A percentile compares a stretch with the other conserved stretches of the same genome.
phyloP scores from a whole-genome alignment of 1,139 yeast genomes.

The Candida tunisiensis region DNA sequence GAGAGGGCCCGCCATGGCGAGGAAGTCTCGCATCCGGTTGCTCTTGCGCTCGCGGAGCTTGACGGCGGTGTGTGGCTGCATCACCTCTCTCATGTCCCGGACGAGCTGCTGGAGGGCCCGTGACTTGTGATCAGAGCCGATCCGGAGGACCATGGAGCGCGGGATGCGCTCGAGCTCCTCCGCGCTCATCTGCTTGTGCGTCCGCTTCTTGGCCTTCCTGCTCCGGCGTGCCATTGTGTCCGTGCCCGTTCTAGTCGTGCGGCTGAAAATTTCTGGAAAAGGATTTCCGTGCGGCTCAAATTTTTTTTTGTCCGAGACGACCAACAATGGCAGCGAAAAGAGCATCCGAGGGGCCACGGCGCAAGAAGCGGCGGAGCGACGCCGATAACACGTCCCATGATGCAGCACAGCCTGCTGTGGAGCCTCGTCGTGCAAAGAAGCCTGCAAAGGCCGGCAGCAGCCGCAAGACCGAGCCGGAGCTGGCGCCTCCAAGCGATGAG shows the following conservation, averaged over 20 bases:
- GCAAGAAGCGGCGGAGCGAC: too few relatives aligned
- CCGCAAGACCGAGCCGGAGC: too few relatives aligned
- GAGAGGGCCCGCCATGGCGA: slow-evolving; percentile 94
- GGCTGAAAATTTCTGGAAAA: background rate
- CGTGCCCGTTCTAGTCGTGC: background rate
- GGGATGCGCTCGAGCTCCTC: slow-evolving; percentile 68
- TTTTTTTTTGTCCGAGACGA: background rate
- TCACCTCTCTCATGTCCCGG: slow-evolving; percentile 68
- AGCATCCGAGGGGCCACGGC: too few relatives aligned
- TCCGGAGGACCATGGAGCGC: slow-evolving; percentile 79
- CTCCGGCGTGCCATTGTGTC: slow-evolving; percentile 32
- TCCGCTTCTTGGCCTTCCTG: slow-evolving; percentile 53
- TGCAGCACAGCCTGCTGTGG: too few relatives aligned
- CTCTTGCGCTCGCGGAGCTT: slow-evolving; percentile 73
- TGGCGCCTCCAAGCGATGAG: too few relatives aligned
- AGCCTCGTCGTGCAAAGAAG: too few relatives aligned
- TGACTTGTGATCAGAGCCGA: slow-evolving; percentile 55
- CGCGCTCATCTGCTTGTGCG: slow-evolving; percentile 52
- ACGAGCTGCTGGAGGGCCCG: slow-evolving; percentile 75
- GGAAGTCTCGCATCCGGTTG: slow-evolving; percentile 75
- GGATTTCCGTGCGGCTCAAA: background rate
- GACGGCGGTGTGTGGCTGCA: slow-evolving; percentile 96
- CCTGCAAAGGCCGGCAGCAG: too few relatives aligned
- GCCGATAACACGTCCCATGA: too few relatives aligned
- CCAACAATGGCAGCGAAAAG: too few relatives aligned